Evolutionary conservation across 179 eudicot species (phyloP).

Genomic region (Drosera spatulata): DNA sequence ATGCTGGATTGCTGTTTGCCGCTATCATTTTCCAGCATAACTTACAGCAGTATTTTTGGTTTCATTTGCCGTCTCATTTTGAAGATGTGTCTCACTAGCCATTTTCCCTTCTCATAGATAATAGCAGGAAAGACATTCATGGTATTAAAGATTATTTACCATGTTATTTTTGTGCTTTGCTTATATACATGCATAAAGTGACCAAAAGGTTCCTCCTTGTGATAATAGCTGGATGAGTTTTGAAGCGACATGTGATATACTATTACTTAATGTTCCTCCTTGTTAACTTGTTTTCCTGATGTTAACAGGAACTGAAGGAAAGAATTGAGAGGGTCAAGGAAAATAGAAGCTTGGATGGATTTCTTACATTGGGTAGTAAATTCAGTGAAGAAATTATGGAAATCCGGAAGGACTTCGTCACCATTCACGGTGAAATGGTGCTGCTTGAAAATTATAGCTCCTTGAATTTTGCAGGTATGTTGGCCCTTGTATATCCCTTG

Average conservation of each 20-base stretch:
- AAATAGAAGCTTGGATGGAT: constrained; percentile 37
- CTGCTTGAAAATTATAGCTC: constrained; percentile 95
- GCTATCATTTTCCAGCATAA: too few species aligned
- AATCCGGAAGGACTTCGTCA: constrained; percentile 74
- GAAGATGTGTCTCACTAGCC: too few species aligned
- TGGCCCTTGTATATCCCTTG: constrained; percentile 5
- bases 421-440: constrained; percentile 97
- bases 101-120: too few species aligned
- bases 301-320: constrained; percentile 68
- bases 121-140: too few species aligned
- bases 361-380: constrained; percentile 49
- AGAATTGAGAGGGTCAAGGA: constrained; percentile 59
- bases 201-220: too few species aligned
- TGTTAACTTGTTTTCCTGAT: not conserved
- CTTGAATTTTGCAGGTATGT: constrained; percentile 90
- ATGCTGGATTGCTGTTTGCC: too few species aligned
- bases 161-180: too few species aligned
- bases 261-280: not conserved
- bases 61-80: too few species aligned
- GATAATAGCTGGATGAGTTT: too few species aligned
- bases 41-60: too few species aligned
- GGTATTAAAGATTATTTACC: too few species aligned
- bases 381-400: constrained; percentile 83
- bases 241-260: not conserved
- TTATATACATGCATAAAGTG: too few species aligned